These are phyloP conservation scores for Fusarium sp. DNA, from an alignment of 2,329 filamentous ascomycete genomes.

Conservation along the genomic window DNA sequence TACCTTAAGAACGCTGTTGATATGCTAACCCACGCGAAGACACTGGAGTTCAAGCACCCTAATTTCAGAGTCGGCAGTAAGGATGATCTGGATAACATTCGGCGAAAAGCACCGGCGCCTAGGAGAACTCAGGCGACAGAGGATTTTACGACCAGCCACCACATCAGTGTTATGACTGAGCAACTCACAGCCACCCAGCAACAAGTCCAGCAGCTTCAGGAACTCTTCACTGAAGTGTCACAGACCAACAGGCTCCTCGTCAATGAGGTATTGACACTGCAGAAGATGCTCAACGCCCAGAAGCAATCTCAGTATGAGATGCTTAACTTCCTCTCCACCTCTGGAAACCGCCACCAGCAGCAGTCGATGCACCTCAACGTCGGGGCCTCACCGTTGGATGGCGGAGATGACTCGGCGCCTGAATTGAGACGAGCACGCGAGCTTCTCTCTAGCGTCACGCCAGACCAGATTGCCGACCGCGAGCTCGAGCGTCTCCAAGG, in stretches of 20 bases:
- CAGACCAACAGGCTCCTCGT: conserved; percentile 75
- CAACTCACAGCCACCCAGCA: conserved; percentile 92
- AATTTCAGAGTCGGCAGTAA: conserved; percentile 97
- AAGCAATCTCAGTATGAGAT: conserved; percentile 72
- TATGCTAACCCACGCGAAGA: conserved; percentile 58
- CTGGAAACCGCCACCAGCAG: conserved; percentile 56
- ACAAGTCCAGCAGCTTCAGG: conserved; percentile 89
- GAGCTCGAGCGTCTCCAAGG: conserved; percentile 71
- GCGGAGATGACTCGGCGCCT: conserved; percentile 64
- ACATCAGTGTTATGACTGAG: conserved; percentile 90
- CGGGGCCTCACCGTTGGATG: conserved; percentile 58
- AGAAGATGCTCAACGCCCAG: conserved; percentile 73
- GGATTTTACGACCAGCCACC: conserved; percentile 86
- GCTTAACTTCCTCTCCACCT: conserved; percentile 68
- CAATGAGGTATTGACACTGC: conserved; percentile 73
- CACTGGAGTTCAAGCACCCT: conserved; percentile 91
- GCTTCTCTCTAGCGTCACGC: conserved; percentile 67
- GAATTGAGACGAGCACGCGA: conserved; percentile 72
- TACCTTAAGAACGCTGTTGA: neutral
- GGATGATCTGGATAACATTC: conserved; percentile 95
- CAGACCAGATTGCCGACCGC: conserved; percentile 68
- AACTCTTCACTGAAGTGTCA: conserved; percentile 84
- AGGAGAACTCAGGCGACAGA: conserved; percentile 78
- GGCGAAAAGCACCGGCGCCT: conserved; percentile 93
- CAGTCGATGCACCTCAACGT: conserved; percentile 55